Evolutionary conservation across 169 alveolate species (phyloP).

Genomic region (Theileria sp.): DNA sequence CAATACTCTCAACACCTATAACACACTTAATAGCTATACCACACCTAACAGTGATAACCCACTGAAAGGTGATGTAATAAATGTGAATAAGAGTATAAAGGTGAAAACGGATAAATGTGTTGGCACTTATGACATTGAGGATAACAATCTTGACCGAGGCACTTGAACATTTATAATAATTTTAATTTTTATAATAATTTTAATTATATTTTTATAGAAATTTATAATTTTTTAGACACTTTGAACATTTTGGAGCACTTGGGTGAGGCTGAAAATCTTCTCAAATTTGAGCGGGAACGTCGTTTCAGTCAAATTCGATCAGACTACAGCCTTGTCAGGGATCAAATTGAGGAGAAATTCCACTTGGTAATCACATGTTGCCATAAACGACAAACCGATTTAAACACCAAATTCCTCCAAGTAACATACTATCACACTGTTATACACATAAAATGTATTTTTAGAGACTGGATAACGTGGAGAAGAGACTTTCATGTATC

Average conservation of each 20-base stretch:
- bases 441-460: too few species aligned
- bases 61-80: too few species aligned
- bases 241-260: constrained; percentile 25
- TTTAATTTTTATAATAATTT: too few species aligned
- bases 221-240: not conserved
- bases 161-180: too few species aligned
- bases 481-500: constrained; percentile 2
- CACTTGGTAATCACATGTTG: constrained; percentile 36
- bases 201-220: too few species aligned
- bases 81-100: not conserved
- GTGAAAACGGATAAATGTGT: not conserved
- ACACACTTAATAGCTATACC: too few species aligned
- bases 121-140: not conserved
- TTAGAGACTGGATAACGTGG: constrained; percentile 35
- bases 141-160: not conserved
- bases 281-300: constrained; percentile 21
- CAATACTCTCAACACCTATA: too few species aligned
- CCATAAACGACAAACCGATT: constrained; percentile 34
- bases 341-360: constrained; percentile 35
- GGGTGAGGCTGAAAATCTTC: constrained; percentile 29
- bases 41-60: too few species aligned
- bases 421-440: constrained; percentile 5
- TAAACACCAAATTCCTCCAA: constrained; percentile 17
- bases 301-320: constrained; percentile 9
- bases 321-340: constrained; percentile 26